A percentile compares a stretch with the other conserved stretches of the same genome.
These are phyloP conservation scores for Salmacisia buchloeana DNA, from an alignment of 1,284 basidiomycete genomes.

Conservation along the genomic window DNA sequence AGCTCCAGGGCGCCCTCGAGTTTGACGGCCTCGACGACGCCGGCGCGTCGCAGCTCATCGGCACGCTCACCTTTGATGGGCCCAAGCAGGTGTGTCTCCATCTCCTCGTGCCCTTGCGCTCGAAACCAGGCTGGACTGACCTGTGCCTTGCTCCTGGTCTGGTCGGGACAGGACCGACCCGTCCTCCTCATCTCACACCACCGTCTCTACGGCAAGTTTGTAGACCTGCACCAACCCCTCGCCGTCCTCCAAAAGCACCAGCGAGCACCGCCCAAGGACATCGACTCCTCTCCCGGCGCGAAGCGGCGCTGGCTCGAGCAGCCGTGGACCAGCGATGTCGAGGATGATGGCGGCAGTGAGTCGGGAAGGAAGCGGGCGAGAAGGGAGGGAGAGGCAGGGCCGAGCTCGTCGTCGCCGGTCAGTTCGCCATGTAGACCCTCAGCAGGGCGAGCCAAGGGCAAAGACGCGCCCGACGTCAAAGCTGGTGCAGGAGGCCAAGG, in stretches of 20 bases:
- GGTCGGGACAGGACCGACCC: constrained; percentile 61
- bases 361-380: not conserved
- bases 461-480: constrained; percentile 2
- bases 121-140: too few relatives aligned
- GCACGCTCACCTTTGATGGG: constrained; percentile 34
- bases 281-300: not conserved
- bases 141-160: too few relatives aligned
- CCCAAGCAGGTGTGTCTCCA: constrained; percentile 16
- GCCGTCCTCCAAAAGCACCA: constrained; percentile 38
- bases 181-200: constrained; percentile 79
- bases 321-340: not conserved
- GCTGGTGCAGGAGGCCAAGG: constrained; percentile 1
- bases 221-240: constrained; percentile 55
- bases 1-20: constrained; percentile 46
- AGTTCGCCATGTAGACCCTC: constrained; percentile 12
- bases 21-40: constrained; percentile 31
- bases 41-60: constrained; percentile 28
- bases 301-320: constrained; percentile 9
- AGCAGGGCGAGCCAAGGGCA: not conserved
- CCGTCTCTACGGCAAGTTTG: constrained; percentile 77
- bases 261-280: not conserved
- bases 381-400: constrained; percentile 3
- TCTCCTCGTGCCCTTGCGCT: not conserved
- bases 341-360: not conserved
- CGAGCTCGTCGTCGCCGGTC: constrained; percentile 6